Base-by-base conservation (phyloP, 371 early-diverging fungal genomes). In the Circinella umbellata region DNA sequence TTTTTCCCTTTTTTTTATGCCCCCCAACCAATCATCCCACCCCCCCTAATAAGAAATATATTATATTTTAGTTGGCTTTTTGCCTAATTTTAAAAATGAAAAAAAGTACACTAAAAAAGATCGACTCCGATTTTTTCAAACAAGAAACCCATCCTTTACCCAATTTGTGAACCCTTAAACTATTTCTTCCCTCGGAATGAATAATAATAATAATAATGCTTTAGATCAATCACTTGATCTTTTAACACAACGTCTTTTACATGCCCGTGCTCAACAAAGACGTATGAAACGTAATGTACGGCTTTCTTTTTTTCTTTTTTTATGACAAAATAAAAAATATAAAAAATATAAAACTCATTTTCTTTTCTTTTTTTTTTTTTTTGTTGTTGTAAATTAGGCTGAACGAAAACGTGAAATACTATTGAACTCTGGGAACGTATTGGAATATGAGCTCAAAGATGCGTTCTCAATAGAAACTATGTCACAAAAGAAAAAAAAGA, bases 361-460 rank as follows among this genome's bases (percentile, higher is more conserved):
- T 42, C 3, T 42, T 42, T 42, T 11, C 3, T 42, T 42, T 11
- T 42, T 42, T 42, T 11, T 11, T 15, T 51, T 51, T 15, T 5
- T 6, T 51, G 9, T 61, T 36, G 48, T 47, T 18, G 47, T 17
- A 63, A 63, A 63, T 59, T 61, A 70, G 70, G 61, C 61, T 20
- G 53, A 61, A 15, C 20, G 20, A 38, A 70, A 70, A 38, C 64
- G 64, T 17, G 55, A 39, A 14, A n/a, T 71, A 11, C 55, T 71
- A 8, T 14, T 37, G 36, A 36, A 66, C 20, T 49, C 71, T 11
- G 48, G 53, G 47, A 17, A 66, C 55, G 60, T 59, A 39, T 36
- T 71, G 5, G 18, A 63, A 53, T 38, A 49, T 51, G 71, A 71
- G 49, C 59, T 71, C 15, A 42, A 37, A 27, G 67, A 71, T 38